Conservation (phyloP, 805 yeast species). For the Starmerella asiatica region DNA sequence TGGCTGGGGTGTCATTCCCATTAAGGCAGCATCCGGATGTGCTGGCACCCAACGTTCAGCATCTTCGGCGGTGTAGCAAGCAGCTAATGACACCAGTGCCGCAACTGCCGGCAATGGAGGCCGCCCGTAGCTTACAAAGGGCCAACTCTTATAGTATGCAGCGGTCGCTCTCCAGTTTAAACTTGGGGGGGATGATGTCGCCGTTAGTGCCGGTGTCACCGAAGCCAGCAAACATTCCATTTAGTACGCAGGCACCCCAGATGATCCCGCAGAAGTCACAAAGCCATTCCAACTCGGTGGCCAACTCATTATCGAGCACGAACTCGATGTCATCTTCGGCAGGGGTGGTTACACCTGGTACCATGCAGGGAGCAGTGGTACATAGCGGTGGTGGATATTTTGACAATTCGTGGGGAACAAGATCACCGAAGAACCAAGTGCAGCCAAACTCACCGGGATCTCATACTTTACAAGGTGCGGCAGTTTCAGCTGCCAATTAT, state of each 20-base stretch:
- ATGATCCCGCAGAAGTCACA: background rate
- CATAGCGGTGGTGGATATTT: background rate
- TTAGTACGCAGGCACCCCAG: too few species aligned
- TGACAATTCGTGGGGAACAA: background rate
- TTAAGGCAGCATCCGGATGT: background rate
- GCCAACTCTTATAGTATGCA: background rate
- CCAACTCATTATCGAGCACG: slow-evolving; percentile 1
- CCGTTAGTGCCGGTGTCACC: too few species aligned
- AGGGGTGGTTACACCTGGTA: background rate
- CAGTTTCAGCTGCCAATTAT: background rate
- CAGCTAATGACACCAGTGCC: too few species aligned
- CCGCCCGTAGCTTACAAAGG: background rate
- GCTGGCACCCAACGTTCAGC: background rate
- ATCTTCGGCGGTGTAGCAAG: background rate
- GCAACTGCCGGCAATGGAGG: background rate
- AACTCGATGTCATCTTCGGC: background rate
- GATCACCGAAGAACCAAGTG: background rate
- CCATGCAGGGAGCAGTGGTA: too few species aligned
- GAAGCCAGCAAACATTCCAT: too few species aligned
- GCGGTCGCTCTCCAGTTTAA: background rate
- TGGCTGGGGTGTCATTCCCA: slow-evolving; percentile 9
- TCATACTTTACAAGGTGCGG: background rate
- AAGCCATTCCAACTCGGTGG: background rate
- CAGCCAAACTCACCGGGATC: background rate
- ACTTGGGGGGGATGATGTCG: too few species aligned